Percentiles rank a stretch among this genome's conserved stretches.
phyloP scores from a whole-genome alignment of 441 rosid species.

The Theobroma grandiflorum region DNA sequence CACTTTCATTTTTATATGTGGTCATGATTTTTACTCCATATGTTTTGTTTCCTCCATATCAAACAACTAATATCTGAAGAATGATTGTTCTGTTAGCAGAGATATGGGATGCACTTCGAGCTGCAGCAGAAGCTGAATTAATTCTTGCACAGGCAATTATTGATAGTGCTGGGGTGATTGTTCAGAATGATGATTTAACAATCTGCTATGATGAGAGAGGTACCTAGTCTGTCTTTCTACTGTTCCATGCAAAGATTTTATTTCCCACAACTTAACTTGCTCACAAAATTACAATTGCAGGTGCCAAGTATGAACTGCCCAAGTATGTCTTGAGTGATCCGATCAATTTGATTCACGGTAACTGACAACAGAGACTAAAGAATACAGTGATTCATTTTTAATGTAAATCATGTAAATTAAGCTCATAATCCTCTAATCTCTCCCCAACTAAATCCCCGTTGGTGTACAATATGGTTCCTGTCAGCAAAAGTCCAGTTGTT shows the following conservation, averaged over 20 bases:
- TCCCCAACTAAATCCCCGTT: conserved; percentile 13
- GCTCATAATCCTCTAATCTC: background rate
- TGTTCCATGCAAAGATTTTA: background rate
- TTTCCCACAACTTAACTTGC: background rate
- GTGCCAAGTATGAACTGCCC: conserved; percentile 67
- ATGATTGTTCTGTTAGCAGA: conserved; percentile 39
- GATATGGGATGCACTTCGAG: conserved; percentile 79
- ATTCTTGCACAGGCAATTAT: conserved; percentile 61
- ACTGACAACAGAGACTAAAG: conserved; percentile 23
- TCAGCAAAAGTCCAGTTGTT: background rate
- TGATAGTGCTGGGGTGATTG: conserved; percentile 69
- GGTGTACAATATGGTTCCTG: background rate
- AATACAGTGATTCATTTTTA: conserved; percentile 21
- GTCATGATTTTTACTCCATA: background rate
- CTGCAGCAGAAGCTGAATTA: conserved; percentile 65
- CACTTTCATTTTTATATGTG: background rate
- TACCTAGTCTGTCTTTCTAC: conserved; percentile 15
- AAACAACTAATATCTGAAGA: background rate
- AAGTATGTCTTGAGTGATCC: conserved; percentile 67
- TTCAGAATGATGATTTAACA: conserved; percentile 65
- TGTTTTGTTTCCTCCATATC: background rate
- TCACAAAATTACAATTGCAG: conserved; percentile 35
- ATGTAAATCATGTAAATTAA: conserved; percentile 42
- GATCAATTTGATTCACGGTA: conserved; percentile 51
- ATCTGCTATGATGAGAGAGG: conserved; percentile 77